phyloP scores from a whole-genome alignment of 805 yeast genomes.

The Pichia scutulata region DNA sequence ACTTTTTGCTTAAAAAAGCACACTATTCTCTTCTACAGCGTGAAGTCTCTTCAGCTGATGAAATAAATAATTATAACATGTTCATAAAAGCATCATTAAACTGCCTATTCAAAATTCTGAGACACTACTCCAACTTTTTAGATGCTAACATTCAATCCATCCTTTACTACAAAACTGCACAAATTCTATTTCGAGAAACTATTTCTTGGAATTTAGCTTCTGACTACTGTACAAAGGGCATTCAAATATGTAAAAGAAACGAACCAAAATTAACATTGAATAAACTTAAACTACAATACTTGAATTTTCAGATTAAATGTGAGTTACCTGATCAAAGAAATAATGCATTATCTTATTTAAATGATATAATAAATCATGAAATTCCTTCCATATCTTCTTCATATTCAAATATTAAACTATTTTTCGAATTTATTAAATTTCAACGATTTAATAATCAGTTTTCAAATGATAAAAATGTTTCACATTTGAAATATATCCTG shows the following conservation, averaged over 20 bases:
- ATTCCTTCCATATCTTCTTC: constrained; percentile 7
- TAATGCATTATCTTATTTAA: constrained; percentile 27
- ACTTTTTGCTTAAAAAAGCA: background rate
- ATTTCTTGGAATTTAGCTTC: constrained; percentile 34
- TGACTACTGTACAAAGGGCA: constrained; percentile 25
- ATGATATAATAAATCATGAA: constrained; percentile 18
- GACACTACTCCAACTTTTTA: constrained; percentile 25
- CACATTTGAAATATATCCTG: background rate
- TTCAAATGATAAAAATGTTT: constrained; percentile 23
- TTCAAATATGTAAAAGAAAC: constrained; percentile 19
- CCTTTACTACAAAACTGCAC: constrained; percentile 31
- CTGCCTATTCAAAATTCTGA: constrained; percentile 28
- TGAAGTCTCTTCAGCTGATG: constrained; percentile 4
- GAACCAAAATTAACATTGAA: constrained; percentile 18
- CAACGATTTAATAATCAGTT: constrained; percentile 25
- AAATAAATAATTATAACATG: constrained; percentile 22
- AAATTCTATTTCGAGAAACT: constrained; percentile 35
- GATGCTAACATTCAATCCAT: constrained; percentile 28
- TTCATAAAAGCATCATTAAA: constrained; percentile 32
- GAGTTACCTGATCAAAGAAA: constrained; percentile 11
- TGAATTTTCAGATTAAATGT: constrained; percentile 33
- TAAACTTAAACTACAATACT: constrained; percentile 29
- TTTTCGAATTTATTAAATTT: constrained; percentile 29
- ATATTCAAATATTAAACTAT: constrained; percentile 13
- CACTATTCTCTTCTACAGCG: background rate